phyloP scores from a whole-genome alignment of 2,329 filamentous ascomycete species.

The Cladorrhinum sp. region DNA sequence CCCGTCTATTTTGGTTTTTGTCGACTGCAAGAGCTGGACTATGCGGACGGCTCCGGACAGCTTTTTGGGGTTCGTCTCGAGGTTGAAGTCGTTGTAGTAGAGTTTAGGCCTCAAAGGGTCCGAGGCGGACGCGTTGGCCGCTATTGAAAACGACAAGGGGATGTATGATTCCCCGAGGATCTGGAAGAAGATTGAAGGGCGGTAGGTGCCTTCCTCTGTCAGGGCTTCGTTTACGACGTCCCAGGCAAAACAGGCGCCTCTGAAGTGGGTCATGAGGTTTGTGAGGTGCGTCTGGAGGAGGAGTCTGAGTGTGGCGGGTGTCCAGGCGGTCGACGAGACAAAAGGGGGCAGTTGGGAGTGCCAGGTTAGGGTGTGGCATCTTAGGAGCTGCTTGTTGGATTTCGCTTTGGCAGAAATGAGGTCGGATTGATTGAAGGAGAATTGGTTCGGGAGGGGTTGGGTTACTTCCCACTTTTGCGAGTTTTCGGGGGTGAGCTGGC shows the following conservation, averaged over 20 bases:
- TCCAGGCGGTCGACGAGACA: slow-evolving; percentile 41
- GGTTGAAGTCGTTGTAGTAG: slow-evolving; percentile 55
- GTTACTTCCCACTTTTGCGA: slow-evolving; percentile 53
- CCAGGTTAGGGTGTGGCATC: slow-evolving; percentile 52
- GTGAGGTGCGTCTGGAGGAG: slow-evolving; percentile 53
- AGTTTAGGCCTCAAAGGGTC: slow-evolving; percentile 38
- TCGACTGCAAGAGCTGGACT: slow-evolving; percentile 31
- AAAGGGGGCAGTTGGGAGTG: slow-evolving; percentile 51
- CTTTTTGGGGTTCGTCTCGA: slow-evolving; percentile 40
- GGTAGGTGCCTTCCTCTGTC: slow-evolving; percentile 45
- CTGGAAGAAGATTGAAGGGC: slow-evolving; percentile 42
- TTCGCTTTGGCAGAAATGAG: slow-evolving; percentile 35
- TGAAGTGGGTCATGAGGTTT: slow-evolving; percentile 44
- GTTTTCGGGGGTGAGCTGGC: slow-evolving; percentile 56
- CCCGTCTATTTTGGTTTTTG: slow-evolving; percentile 45
- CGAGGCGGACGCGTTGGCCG: slow-evolving; percentile 42
- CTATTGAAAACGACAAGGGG: slow-evolving; percentile 45
- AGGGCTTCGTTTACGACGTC: slow-evolving; percentile 54
- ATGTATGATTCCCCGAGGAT: slow-evolving; percentile 48
- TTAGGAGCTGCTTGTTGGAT: slow-evolving; percentile 40
- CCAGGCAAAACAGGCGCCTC: slow-evolving; percentile 49
- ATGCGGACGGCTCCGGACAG: slow-evolving; percentile 33
- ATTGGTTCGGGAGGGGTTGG: slow-evolving; percentile 50
- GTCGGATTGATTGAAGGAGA: slow-evolving; percentile 53
- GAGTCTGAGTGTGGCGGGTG: slow-evolving; percentile 47